Evolutionary conservation across 2,329 filamentous ascomycete species (phyloP).

Genomic region (Penicillium sp.): DNA sequence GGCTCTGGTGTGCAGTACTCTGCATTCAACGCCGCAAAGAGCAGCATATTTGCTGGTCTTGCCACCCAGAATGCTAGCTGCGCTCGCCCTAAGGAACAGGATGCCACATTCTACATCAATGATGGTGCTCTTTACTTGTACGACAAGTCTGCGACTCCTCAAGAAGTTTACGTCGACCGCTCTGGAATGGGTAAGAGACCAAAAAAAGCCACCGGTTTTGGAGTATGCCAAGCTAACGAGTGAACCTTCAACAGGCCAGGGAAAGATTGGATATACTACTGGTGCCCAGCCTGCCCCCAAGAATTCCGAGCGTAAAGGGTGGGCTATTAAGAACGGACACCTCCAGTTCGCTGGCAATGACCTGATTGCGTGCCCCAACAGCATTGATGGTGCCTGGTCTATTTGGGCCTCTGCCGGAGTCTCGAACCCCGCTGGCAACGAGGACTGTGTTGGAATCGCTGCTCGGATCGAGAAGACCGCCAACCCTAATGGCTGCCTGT

Average conservation of each 20-base stretch:
- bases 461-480: conserved; percentile 29
- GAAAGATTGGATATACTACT: conserved; percentile 58
- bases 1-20: conserved; percentile 55
- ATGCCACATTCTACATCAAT: conserved; percentile 57
- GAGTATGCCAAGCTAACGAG: background rate
- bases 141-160: conserved; percentile 47
- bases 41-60: conserved; percentile 52
- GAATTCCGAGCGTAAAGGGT: conserved; percentile 55
- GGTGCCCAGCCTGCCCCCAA: conserved; percentile 45
- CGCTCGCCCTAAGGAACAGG: conserved; percentile 38
- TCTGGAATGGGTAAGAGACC: conserved; percentile 60
- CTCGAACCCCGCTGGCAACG: conserved; percentile 35
- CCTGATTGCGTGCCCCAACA: conserved; percentile 60
- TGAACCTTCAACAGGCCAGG: conserved; percentile 49
- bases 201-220: background rate
- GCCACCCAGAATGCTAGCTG: conserved; percentile 56
- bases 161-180: conserved; percentile 60
- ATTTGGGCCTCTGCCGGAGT: conserved; percentile 36
- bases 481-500: conserved; percentile 31
- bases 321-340: conserved; percentile 50
- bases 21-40: conserved; percentile 50
- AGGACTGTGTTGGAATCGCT: conserved; percentile 39
- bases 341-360: conserved; percentile 52
- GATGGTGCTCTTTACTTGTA: conserved; percentile 57
- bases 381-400: conserved; percentile 48